phyloP scores from a whole-genome alignment of 257 asterid genomes.

The Gynochthodes officinalis region DNA sequence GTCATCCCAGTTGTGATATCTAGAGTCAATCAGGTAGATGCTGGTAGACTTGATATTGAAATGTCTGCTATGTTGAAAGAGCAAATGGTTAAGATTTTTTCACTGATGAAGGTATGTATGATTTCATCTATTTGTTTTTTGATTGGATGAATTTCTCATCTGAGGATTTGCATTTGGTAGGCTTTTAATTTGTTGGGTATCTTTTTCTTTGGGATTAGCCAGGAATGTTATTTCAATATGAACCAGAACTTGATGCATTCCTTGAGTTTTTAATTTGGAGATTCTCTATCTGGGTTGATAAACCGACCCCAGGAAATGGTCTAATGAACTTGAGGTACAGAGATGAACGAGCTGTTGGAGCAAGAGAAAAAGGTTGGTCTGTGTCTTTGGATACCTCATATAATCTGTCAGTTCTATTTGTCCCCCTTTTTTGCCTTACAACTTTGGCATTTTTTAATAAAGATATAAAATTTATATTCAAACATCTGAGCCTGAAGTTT shows the following conservation, averaged over 20 bases:
- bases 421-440: neutral
- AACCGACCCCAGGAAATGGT: slow-evolving; percentile 95
- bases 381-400: neutral
- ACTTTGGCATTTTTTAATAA: neutral
- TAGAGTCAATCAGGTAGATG: slow-evolving; percentile 91
- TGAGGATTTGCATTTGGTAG: slow-evolving; percentile 21
- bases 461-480: neutral
- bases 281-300: slow-evolving; percentile 97
- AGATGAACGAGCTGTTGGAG: slow-evolving; percentile 84
- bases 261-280: slow-evolving; percentile 94
- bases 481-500: neutral
- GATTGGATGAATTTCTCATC: slow-evolving; percentile 14
- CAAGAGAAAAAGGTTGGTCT: slow-evolving; percentile 69
- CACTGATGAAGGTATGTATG: slow-evolving; percentile 77
- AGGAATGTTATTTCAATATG: slow-evolving; percentile 95
- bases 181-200: slow-evolving; percentile 42
- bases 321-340: slow-evolving; percentile 81
- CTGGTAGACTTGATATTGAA: slow-evolving; percentile 84
- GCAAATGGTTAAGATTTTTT: slow-evolving; percentile 82
- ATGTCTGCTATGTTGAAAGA: slow-evolving; percentile 98
- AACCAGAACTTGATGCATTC: slow-evolving; percentile 92
- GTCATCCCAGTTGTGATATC: slow-evolving; percentile 76
- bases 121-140: slow-evolving; percentile 16
- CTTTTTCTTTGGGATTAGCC: slow-evolving; percentile 77
- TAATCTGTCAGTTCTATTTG: neutral